Evolutionary conservation across 2,329 filamentous ascomycete genomes (phyloP), one percentile per base, ranked within the genome.

Genomic region (Gyromitra esculenta): DNA sequence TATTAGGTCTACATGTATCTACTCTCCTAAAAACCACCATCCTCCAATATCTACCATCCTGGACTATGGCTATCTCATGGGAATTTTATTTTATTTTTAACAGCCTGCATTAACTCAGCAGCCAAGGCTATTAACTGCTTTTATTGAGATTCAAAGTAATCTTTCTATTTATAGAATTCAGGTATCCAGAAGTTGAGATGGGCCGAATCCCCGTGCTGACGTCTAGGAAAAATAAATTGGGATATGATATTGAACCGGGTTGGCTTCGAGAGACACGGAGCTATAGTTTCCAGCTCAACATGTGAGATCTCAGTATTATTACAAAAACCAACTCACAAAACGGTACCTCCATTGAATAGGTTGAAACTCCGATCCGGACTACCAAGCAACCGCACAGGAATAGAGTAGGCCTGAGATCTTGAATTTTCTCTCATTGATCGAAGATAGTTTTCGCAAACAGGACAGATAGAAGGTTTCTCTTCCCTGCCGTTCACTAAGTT

Each of bases 371-470:
- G 13, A 45, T 67, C 39, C 52, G 5, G 5, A 15, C 65, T 25
- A 5, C 8, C n/a, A 5, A 59, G 39, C 13, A 43, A 21, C 25
- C 43, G 48, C 45, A 64, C 59, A 43, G 25, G 59, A 63, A n/a
- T 43, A 57, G 31, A 64, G 13, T 25, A 71, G 57, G 63, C 45
- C 45, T 60, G 21, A 62, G 71, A 62, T 52, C 56, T 70, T 64
- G 39, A 70, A 70, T 63, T 75, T 63, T 70, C 72, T 75, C 72
- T 43, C 56, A 75, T 71, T 71, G 64, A 73, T 60, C 35, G 39
- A 59, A 50, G 52, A 59, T 71, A 75, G 52, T 75, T 70, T 70
- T 65, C 65, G 48, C 41, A 41, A 68, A 45, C 50, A 39, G 50
- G 48, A 68, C 45, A 68, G 63, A 63, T n/a, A 48, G 59, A 52